Evolutionary conservation across 495 filamentous ascomycete species (phyloP).

Genomic region (Neurospora tetraspora): DNA sequence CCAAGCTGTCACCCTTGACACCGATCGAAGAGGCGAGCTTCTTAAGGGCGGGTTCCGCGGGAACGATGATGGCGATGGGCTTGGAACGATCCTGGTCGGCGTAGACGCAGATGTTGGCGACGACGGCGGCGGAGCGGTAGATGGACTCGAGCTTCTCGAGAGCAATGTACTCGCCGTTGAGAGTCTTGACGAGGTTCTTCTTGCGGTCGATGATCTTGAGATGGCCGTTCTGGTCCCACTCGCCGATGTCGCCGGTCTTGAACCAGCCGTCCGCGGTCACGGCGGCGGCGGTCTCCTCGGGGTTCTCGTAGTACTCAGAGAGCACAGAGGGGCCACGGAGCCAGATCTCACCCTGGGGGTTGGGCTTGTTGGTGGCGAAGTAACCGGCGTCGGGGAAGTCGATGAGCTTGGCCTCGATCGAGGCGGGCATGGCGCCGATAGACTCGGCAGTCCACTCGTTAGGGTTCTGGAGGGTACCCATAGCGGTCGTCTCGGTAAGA

Average conservation of each 20-base stretch:
- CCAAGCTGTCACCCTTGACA: conserved; percentile 58
- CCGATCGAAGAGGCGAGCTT: conserved; percentile 66
- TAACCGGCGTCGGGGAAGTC: conserved; percentile 95
- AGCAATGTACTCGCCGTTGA: conserved; percentile 95
- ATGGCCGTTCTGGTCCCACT: conserved; percentile 75
- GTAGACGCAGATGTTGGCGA: conserved; percentile 92
- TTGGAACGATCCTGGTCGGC: conserved; percentile 71
- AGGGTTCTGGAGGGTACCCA: conserved; percentile 88
- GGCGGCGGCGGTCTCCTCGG: conserved; percentile 69
- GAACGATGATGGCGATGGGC: conserved; percentile 91
- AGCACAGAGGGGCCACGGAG: conserved; percentile 74
- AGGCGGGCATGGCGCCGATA: conserved; percentile 73
- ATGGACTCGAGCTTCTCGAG: conserved; percentile 97
- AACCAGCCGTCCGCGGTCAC: conserved; percentile 82
- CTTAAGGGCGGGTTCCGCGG: conserved; percentile 74
- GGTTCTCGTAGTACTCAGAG: conserved; percentile 68
- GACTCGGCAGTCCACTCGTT: conserved; percentile 76
- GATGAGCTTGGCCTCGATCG: conserved; percentile 85
- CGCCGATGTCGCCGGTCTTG: conserved; percentile 90
- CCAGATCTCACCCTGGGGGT: conserved; percentile 90
- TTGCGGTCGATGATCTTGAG: conserved; percentile 89
- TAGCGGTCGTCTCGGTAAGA: conserved; percentile 87
- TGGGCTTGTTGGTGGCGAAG: conserved; percentile 69
- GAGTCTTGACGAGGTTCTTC: conserved; percentile 96
- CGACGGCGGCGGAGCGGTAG: conserved; percentile 76